Conservation (phyloP, 164 flowering plant species). For the grape (Vitis vinifera) region DNA sequence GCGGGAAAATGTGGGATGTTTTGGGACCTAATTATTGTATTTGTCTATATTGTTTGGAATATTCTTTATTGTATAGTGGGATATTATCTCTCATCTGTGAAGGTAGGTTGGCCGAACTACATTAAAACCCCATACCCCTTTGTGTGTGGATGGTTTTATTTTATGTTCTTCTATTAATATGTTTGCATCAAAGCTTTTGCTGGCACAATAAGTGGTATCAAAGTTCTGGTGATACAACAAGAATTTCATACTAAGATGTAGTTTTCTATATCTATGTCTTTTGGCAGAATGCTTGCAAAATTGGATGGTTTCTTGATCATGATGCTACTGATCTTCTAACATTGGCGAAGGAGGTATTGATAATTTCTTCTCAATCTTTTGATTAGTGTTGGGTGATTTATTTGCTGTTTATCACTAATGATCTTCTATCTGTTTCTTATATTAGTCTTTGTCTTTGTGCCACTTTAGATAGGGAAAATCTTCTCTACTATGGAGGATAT, state of each 20-base stretch:
- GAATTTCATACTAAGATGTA: neutral
- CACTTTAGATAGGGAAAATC: neutral
- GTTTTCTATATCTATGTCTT: neutral
- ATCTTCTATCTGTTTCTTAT: neutral
- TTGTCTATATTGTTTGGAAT: too few species aligned
- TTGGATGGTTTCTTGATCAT: neutral
- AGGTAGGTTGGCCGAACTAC: too few species aligned
- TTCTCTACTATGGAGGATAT: neutral
- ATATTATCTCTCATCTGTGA: too few species aligned
- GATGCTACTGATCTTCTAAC: neutral
- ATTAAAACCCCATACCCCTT: too few species aligned
- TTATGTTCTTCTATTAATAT: too few species aligned
- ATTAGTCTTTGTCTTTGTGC: neutral
- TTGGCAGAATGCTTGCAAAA: neutral
- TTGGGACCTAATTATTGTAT: too few species aligned
- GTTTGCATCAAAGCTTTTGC: too few species aligned
- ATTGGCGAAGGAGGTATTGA: neutral
- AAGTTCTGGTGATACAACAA: neutral
- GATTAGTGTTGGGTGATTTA: neutral
- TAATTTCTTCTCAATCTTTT: neutral
- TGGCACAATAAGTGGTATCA: too few species aligned
- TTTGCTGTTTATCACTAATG: neutral
- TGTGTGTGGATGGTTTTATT: too few species aligned
- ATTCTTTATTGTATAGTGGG: too few species aligned
- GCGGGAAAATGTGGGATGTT: too few species aligned